Evolutionary conservation across 768 basidiomycete genomes (phyloP).

Genomic region (Leccinum olivaceopallidum): DNA sequence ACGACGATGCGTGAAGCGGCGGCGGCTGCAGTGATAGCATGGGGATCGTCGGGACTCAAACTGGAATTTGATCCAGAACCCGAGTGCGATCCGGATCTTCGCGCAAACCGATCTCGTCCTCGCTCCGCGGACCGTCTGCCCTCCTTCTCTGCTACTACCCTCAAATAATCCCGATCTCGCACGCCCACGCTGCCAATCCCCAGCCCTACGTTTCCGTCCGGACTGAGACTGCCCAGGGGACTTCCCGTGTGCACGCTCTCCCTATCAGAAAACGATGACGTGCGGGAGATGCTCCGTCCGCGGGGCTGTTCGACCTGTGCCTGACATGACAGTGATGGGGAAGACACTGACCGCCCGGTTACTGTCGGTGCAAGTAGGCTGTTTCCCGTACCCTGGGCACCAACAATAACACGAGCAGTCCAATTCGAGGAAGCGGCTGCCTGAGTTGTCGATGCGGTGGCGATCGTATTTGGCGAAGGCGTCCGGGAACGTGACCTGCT

Average conservation of each 20-base stretch:
- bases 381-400: conserved; percentile 20
- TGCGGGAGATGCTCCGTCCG: conserved; percentile 56
- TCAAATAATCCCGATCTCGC: conserved; percentile 34
- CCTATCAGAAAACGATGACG: conserved; percentile 56
- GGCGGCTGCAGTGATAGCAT: not conserved
- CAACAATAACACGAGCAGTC: conserved; percentile 8
- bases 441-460: conserved; percentile 12
- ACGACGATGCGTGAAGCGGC: not conserved
- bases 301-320: conserved; percentile 37
- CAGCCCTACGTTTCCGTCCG: conserved; percentile 36
- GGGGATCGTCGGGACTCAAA: conserved; percentile 30
- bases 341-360: conserved; percentile 34
- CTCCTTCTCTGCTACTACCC: conserved; percentile 25
- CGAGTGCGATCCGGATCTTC: conserved; percentile 27
- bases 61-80: conserved; percentile 40
- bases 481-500: conserved; percentile 46
- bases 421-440: conserved; percentile 10
- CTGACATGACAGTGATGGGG: conserved; percentile 35
- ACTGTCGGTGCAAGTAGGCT: conserved; percentile 30
- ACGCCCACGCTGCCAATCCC: conserved; percentile 34
- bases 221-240: conserved; percentile 39
- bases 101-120: conserved; percentile 31
- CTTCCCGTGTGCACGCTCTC: conserved; percentile 39
- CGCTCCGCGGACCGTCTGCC: conserved; percentile 28
- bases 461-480: conserved; percentile 40